Conservation (phyloP, 345 rosid genomes). For the Salix brachista region DNA sequence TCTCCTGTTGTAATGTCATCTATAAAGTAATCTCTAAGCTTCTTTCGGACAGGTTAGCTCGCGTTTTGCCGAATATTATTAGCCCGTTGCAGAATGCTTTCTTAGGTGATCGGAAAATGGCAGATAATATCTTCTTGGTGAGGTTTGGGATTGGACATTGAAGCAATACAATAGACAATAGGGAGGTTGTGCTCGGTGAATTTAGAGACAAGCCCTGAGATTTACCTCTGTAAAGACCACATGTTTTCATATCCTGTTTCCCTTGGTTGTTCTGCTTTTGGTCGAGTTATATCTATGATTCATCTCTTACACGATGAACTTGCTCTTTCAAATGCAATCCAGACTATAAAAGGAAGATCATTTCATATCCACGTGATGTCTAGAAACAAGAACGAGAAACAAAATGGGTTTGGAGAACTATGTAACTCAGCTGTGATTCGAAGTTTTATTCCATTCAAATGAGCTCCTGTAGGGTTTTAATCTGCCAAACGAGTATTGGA, state of each 20-base stretch:
- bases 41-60: too few species aligned
- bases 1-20: too few species aligned
- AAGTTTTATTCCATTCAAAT: neutral
- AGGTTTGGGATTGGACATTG: conserved; percentile 16
- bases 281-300: neutral
- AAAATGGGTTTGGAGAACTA: neutral
- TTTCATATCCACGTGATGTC: neutral
- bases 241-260: neutral
- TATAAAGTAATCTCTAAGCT: too few species aligned
- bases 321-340: neutral
- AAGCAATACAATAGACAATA: conserved; percentile 18
- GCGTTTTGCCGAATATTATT: too few species aligned
- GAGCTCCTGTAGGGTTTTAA: neutral
- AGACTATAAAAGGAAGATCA: neutral
- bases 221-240: neutral
- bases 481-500: neutral
- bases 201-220: neutral
- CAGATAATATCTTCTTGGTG: too few species aligned
- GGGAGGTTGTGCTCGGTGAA: conserved; percentile 12
- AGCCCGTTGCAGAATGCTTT: too few species aligned
- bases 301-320: neutral
- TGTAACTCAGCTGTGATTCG: neutral
- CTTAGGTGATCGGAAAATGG: too few species aligned
- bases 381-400: neutral
- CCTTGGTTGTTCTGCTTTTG: neutral